phyloP scores from a whole-genome alignment of 345 rosid genomes.

The Linum lewisii region DNA sequence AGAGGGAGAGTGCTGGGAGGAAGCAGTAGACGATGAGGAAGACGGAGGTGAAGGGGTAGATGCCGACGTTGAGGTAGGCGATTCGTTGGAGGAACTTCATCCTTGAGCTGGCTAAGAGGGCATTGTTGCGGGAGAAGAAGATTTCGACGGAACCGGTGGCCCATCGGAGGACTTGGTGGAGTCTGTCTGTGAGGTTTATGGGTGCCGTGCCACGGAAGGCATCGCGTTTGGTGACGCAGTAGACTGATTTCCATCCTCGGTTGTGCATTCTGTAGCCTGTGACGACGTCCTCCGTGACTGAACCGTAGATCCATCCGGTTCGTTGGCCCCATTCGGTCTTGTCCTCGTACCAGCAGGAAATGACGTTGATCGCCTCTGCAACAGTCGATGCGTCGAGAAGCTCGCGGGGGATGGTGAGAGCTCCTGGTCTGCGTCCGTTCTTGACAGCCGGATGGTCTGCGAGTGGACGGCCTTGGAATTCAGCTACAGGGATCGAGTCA shows the following conservation, averaged over 20 bases:
- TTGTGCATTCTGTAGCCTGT: constrained; percentile 98
- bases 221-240: constrained; percentile 93
- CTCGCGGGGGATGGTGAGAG: constrained; percentile 79
- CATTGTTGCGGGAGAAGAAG: constrained; percentile 95
- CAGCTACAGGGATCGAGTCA: constrained; percentile 94
- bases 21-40: constrained; percentile 96
- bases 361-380: constrained; percentile 94
- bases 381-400: constrained; percentile 93
- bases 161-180: constrained; percentile 96
- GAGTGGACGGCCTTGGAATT: constrained; percentile 94
- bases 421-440: constrained; percentile 92
- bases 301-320: constrained; percentile 95
- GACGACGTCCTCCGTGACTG: constrained; percentile 98
- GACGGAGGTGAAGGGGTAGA: constrained; percentile 91
- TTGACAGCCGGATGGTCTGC: constrained; percentile 93
- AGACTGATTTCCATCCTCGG: constrained; percentile 96
- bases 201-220: constrained; percentile 98
- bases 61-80: constrained; percentile 89
- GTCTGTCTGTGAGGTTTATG: constrained; percentile 90
- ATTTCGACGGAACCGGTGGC: constrained; percentile 98
- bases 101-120: constrained; percentile 69
- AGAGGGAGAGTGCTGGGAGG: constrained; percentile 90
- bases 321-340: constrained; percentile 98
- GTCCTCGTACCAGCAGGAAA: constrained; percentile 98
- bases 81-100: constrained; percentile 89